These are phyloP conservation scores for Parachlorella kessleri DNA, from an alignment of 139 green algal genomes.

Conservation along the genomic window DNA sequence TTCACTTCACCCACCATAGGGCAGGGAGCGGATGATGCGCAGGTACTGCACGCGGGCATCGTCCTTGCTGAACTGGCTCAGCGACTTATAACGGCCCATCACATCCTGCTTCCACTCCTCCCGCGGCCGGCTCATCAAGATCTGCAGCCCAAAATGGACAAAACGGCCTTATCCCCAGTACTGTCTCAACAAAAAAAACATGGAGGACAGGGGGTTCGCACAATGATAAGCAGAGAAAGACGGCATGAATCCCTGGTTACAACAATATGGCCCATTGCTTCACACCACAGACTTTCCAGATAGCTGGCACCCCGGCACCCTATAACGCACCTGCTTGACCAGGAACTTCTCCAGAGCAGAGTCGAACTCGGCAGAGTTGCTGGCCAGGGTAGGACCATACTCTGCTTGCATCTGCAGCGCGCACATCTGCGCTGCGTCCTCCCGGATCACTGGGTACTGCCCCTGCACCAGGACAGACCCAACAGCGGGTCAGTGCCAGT, in stretches of 20 bases:
- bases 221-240: background rate
- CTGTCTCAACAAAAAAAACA: too few species aligned
- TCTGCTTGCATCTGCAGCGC: slow-evolving; percentile 90
- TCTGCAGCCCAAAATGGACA: too few species aligned
- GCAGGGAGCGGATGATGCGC: slow-evolving; percentile 91
- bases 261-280: too few species aligned
- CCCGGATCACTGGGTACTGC: slow-evolving; percentile 95
- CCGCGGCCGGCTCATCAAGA: slow-evolving; percentile 73
- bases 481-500: background rate
- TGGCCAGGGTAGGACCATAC: slow-evolving; percentile 60
- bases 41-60: slow-evolving; percentile 92
- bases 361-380: slow-evolving; percentile 64
- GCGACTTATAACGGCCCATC: slow-evolving; percentile 71
- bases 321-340: slow-evolving; percentile 63
- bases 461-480: slow-evolving; percentile 45
- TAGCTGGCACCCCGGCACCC: too few species aligned
- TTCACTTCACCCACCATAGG: slow-evolving; percentile 87
- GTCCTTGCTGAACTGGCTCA: slow-evolving; percentile 87
- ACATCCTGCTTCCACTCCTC: slow-evolving; percentile 88
- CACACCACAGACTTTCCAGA: too few species aligned
- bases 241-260: background rate
- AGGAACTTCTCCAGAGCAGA: slow-evolving; percentile 73
- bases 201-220: too few species aligned
- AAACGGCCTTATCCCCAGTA: too few species aligned
- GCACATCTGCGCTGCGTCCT: slow-evolving; percentile 94